A percentile compares a stretch with the other conserved stretches of the same genome.
Conservation (phyloP, 2,329 filamentous ascomycete species). For the Talaromyces sp. region DNA sequence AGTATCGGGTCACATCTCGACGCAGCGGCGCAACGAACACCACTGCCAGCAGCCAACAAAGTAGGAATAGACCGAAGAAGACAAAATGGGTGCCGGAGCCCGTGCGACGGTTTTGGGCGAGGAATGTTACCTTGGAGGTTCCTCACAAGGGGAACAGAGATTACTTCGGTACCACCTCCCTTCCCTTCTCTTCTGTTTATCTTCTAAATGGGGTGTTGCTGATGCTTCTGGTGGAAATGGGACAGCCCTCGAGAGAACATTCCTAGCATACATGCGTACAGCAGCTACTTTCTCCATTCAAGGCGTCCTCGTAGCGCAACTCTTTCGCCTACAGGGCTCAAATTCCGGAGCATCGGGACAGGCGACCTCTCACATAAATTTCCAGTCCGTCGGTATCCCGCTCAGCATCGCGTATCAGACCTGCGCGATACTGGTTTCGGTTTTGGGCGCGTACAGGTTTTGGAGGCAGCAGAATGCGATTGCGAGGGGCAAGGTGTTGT, state of each 20-base stretch:
- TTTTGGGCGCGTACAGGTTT: constrained; percentile 57
- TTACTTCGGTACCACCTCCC: constrained; percentile 34
- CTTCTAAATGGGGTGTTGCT: not conserved
- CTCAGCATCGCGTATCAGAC: constrained; percentile 48
- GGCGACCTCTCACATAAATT: constrained; percentile 48
- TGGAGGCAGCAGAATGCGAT: constrained; percentile 61
- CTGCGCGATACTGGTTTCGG: constrained; percentile 50
- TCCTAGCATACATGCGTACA: constrained; percentile 68
- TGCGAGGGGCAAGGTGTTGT: constrained; percentile 53
- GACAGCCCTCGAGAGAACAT: constrained; percentile 69
- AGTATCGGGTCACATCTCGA: constrained; percentile 27
- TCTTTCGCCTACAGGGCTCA: constrained; percentile 53
- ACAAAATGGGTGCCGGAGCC: constrained; percentile 54
- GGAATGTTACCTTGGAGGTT: constrained; percentile 38
- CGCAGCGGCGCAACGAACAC: constrained; percentile 19
- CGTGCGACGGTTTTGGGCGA: constrained; percentile 81
- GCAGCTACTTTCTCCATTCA: constrained; percentile 65
- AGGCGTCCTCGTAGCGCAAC: constrained; percentile 62
- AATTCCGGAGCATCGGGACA: constrained; percentile 24
- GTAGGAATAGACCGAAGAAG: not conserved
- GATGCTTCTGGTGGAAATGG: not conserved
- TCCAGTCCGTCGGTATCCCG: constrained; percentile 58
- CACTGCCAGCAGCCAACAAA: constrained; percentile 9
- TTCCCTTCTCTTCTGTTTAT: not conserved
- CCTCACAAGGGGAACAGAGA: constrained; percentile 41